Percentiles rank a stretch among this genome's conserved stretches.
These are phyloP conservation scores for Jatropha multifida DNA, from an alignment of 441 rosid species.

Conservation along the genomic window DNA sequence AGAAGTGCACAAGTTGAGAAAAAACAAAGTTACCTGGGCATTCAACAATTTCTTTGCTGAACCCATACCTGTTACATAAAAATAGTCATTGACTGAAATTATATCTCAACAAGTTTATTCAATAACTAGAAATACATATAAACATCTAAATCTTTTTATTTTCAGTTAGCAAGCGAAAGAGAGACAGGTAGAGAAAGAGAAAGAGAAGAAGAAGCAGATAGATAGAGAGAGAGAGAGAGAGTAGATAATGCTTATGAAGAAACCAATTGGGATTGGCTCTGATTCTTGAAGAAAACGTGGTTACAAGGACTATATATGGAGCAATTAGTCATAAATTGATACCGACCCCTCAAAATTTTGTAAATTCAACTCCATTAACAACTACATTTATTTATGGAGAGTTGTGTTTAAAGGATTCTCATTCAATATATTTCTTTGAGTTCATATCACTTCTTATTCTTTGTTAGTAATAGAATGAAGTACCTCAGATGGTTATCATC, in stretches of 20 bases:
- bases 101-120: conserved; percentile 2
- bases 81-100: conserved; percentile 15
- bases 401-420: not conserved
- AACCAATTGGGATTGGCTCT: not conserved
- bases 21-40: conserved; percentile 60
- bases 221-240: not conserved
- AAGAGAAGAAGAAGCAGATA: not conserved
- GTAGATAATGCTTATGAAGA: not conserved
- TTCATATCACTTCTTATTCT: not conserved
- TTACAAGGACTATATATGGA: no score
- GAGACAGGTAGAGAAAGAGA: no score
- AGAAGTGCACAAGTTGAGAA: conserved; percentile 9
- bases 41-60: conserved; percentile 90
- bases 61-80: conserved; percentile 68
- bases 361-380: not conserved
- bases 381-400: not conserved
- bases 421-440: not conserved
- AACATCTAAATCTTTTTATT: not conserved
- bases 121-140: conserved; percentile 9
- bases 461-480: not conserved
- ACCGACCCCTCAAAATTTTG: no score
- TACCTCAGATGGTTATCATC: not conserved
- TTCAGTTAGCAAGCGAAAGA: not conserved
- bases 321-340: no score
- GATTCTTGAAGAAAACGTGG: no score